phyloP scores from a whole-genome alignment of 164 flowering plant species.

The Magnolia kwangsiensis region DNA sequence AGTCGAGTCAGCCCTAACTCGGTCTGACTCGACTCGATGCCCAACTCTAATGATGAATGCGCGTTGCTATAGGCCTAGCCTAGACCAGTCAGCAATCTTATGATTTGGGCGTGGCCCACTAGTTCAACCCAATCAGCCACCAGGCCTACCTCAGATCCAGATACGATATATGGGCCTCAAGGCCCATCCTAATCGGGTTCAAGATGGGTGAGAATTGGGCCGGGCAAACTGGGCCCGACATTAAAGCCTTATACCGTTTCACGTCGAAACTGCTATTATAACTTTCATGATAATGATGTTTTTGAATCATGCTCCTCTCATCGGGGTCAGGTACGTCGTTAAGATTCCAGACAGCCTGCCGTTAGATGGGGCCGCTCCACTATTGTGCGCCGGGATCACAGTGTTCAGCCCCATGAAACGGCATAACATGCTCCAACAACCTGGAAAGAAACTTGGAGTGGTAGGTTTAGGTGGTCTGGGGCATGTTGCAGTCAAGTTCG shows the following conservation, averaged over 20 bases:
- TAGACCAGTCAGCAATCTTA: too few species aligned
- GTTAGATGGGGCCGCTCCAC: slow-evolving; percentile 67
- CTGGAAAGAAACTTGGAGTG: slow-evolving; percentile 50
- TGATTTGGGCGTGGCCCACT: too few species aligned
- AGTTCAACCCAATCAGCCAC: too few species aligned
- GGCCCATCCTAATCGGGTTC: neutral
- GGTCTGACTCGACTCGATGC: too few species aligned
- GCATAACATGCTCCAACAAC: slow-evolving; percentile 32
- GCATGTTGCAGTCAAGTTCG: slow-evolving; percentile 71
- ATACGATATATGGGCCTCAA: neutral
- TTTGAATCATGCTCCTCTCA: neutral
- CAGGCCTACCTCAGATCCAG: too few species aligned
- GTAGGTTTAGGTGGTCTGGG: slow-evolving; percentile 84
- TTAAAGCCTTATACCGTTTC: too few species aligned
- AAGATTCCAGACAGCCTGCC: slow-evolving; percentile 54
- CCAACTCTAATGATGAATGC: too few species aligned
- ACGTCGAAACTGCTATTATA: neutral
- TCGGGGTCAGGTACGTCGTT: slow-evolving; percentile 43
- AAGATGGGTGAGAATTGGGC: neutral
- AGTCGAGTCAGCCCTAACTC: too few species aligned
- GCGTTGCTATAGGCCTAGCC: too few species aligned
- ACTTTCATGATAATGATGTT: too few species aligned
- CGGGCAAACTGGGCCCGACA: neutral
- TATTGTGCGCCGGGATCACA: slow-evolving; percentile 71
- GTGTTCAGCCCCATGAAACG: slow-evolving; percentile 71